A percentile compares a stretch with the other conserved stretches of the same genome.
Conservation (phyloP, 2,329 filamentous ascomycete species). For the Clarireedia monteithiana region DNA sequence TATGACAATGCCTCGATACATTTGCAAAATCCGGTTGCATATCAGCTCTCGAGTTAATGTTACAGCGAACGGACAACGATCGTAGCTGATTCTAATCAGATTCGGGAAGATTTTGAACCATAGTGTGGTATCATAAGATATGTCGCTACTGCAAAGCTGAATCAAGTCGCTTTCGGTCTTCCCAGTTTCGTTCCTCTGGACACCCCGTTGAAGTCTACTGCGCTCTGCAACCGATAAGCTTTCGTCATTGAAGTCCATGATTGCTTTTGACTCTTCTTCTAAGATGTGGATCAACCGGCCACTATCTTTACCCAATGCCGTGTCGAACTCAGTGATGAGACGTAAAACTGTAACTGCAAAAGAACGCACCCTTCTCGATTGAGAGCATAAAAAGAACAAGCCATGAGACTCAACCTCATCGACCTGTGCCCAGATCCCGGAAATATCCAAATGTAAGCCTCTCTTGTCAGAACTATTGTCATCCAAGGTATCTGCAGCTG, state of each 20-base stretch:
- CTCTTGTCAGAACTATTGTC: constrained; percentile 58
- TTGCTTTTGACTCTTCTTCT: constrained; percentile 77
- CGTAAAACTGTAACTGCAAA: constrained; percentile 90
- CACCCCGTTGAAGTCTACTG: constrained; percentile 82
- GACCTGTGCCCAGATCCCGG: constrained; percentile 83
- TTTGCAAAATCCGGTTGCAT: constrained; percentile 84
- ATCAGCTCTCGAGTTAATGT: constrained; percentile 86
- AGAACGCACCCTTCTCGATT: constrained; percentile 79
- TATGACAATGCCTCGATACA: constrained; percentile 76
- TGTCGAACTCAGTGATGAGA: constrained; percentile 89
- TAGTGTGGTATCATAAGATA: constrained; percentile 86
- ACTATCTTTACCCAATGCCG: constrained; percentile 69
- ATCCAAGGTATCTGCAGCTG: constrained; percentile 56
- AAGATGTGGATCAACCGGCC: constrained; percentile 81
- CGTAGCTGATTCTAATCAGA: constrained; percentile 80
- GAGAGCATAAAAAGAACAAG: constrained; percentile 93
- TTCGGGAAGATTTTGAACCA: constrained; percentile 99
- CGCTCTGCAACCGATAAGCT: constrained; percentile 85
- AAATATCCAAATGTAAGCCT: constrained; percentile 73
- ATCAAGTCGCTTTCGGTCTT: constrained; percentile 72
- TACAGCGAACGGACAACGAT: constrained; percentile 85
- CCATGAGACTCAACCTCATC: constrained; percentile 97
- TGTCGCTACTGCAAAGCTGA: constrained; percentile 90
- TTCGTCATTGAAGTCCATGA: constrained; percentile 90
- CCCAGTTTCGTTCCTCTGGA: constrained; percentile 67